Base-by-base conservation (phyloP, 805 yeast genomes). In the Zygoascus biomembranicola region DNA sequence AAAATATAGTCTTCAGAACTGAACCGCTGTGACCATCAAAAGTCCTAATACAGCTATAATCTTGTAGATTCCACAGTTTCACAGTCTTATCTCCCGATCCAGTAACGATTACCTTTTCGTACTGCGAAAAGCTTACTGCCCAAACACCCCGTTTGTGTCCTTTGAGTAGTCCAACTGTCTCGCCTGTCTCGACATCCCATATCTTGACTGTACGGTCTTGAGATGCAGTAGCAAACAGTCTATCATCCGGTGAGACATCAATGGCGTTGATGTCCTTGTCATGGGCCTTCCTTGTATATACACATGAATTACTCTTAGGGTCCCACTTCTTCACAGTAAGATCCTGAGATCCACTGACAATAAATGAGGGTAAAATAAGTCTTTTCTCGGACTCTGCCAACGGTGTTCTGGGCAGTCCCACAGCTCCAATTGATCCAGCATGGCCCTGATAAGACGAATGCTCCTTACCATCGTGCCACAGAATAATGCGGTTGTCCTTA, bases 121-220 rank as follows among this genome's bases (percentile, higher is more conserved):
- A 86, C 26, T 51, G 56, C 62, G 89, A 87, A 67, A 94, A 94
- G 57, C 78, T 77, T 32, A 90, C 82, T 65, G 88, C 95, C 96
- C 98, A 94, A 45, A 94, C 78, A 11, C 98, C 98, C 63, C 99
- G 80, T 66, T 84, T 86, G 69, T 94, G 99, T 16, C 97, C 97
- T 56, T 82, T 81, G 57, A 94, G 72, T 8, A 92, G 76, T 8
- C 95, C 97, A 18, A 87, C 73, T 2, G 85, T 81, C 69, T 94
- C 97, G 55, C 99, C 98, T n/a, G 80, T 72, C 44, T 81, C 86
- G 26, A 82, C 64, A 65, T 86, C 84, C 98, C 98, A 94, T 2
- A 94, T 72, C 65, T 94, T 94, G 56, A 87, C 94, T 1, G 90
- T 78, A 63, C 92, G 87, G 69, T 94, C 99, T 66, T 87, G 95